phyloP scores from a whole-genome alignment of 345 rosid species.

The Ricinus communis region DNA sequence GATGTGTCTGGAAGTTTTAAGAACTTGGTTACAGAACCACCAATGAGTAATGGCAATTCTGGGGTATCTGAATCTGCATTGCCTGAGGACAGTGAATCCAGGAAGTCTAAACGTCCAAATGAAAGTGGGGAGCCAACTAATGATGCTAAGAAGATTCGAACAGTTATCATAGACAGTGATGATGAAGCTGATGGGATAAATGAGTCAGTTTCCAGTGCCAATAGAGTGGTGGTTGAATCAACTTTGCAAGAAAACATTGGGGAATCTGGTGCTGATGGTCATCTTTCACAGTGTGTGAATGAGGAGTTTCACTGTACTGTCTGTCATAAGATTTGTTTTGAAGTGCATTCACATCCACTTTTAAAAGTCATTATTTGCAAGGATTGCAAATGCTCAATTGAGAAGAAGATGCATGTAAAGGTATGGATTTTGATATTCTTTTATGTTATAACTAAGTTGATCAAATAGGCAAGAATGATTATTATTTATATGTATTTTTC shows the following conservation, averaged over 20 bases:
- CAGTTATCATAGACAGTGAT: slow-evolving; percentile 39
- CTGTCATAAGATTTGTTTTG: slow-evolving; percentile 57
- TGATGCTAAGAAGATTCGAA: slow-evolving; percentile 46
- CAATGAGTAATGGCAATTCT: slow-evolving; percentile 33
- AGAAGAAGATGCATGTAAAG: slow-evolving; percentile 61
- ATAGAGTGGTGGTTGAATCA: slow-evolving; percentile 35
- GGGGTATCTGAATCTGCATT: slow-evolving; percentile 31
- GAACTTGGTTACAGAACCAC: slow-evolving; percentile 26
- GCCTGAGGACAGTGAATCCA: slow-evolving; percentile 30
- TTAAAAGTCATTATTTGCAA: slow-evolving; percentile 81
- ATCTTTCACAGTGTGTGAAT: slow-evolving; percentile 30
- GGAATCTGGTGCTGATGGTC: slow-evolving; percentile 23
- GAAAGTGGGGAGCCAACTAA: slow-evolving; percentile 38
- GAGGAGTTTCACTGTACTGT: slow-evolving; percentile 70
- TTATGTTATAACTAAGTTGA: no score
- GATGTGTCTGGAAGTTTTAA: slow-evolving; percentile 30
- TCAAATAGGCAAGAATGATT: no score
- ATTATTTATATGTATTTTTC: no score
- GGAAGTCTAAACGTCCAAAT: slow-evolving; percentile 41
- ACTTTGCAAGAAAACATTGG: slow-evolving; percentile 23
- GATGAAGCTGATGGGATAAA: slow-evolving; percentile 44
- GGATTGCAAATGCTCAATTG: slow-evolving; percentile 72
- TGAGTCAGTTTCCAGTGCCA: slow-evolving; percentile 19
- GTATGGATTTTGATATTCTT: no score
- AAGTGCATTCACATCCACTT: slow-evolving; percentile 79